Evolutionary conservation across 2,329 filamentous ascomycete species (phyloP), one percentile per base, ranked within the genome.

Genomic region (Xylaria sp.): DNA sequence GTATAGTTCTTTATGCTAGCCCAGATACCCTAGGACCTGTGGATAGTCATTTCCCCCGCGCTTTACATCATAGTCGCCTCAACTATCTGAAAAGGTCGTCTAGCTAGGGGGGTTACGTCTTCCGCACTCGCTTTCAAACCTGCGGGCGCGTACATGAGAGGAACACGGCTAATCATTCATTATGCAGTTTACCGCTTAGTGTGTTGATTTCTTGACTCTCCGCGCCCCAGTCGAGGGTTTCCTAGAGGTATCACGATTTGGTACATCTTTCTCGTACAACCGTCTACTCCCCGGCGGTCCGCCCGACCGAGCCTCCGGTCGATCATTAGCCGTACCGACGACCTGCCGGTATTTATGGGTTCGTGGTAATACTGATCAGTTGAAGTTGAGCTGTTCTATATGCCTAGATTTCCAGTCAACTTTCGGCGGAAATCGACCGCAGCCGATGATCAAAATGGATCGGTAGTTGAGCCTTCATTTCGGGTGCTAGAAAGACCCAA

Each of bases 371-470:
- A 57, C 33, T 42, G 62, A 67, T 61, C 61, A 59, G 58, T 56
- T 60, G 60, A n/a, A 69, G 68, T 68, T 58, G 71, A 75, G 69
- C 73, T 74, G 68, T 76, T 79, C 81, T 83, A 83, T 78, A 89
- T 89, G 87, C 85, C 85, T 86, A 87, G 85, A 80, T 89, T 89
- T 78, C 84, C 85, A 69, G 84, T 85, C 76, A 80, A 83, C 69
- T 89, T 89, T 70, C 82, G 85, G 85, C 86, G 87, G 82, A 88
- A 85, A 81, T 87, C 86, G 69, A 83, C 84, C 82, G 84, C 83
- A 68, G 83, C 86, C 70, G 85, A 84, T 70, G 77, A 85, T 68
- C 84, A 86, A 68, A 82, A 87, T 84, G 84, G 76, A 42, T 75
- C 82, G 72, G 73, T 81, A 77, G 77, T 81, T 69, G 82, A 83